Percentiles rank a stretch among this genome's conserved stretches.
phyloP scores from a whole-genome alignment of 257 asterid genomes.

The Parsonsia alboflavescens region DNA sequence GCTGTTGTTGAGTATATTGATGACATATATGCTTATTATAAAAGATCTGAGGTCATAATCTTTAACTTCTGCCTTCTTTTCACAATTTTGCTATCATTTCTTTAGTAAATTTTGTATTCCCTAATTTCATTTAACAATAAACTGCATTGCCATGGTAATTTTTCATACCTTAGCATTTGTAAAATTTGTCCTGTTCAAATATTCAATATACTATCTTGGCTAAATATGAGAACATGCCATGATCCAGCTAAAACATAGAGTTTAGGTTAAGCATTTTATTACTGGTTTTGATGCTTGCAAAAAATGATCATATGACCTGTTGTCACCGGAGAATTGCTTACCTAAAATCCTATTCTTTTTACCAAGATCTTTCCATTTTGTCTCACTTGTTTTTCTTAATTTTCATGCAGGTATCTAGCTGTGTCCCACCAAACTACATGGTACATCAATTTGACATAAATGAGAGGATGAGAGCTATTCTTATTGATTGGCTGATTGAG shows the following conservation, averaged over 20 bases:
- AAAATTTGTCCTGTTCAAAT: background rate
- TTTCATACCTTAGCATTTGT: background rate
- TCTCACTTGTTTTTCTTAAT: background rate
- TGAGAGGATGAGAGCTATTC: constrained; percentile 85
- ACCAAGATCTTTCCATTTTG: background rate
- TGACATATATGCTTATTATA: constrained; percentile 53
- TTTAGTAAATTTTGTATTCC: background rate
- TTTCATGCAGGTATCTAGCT: constrained; percentile 41
- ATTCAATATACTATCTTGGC: background rate
- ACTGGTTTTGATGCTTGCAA: too few species aligned
- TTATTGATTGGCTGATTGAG: constrained; percentile 95
- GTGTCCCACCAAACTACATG: constrained; percentile 65
- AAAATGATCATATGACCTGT: too few species aligned
- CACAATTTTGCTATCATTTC: background rate
- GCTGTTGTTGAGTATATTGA: constrained; percentile 69
- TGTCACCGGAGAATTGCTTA: too few species aligned
- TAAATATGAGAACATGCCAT: background rate
- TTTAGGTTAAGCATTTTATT: too few species aligned
- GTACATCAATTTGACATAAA: constrained; percentile 62
- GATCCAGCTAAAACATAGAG: background rate
- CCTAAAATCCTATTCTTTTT: background rate
- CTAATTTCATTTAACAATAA: background rate
- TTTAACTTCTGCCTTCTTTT: background rate
- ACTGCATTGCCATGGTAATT: background rate
- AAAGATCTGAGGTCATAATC: constrained; percentile 51